Conservation (phyloP, 768 basidiomycete genomes). For the Kwoniella newhampshirensis region DNA sequence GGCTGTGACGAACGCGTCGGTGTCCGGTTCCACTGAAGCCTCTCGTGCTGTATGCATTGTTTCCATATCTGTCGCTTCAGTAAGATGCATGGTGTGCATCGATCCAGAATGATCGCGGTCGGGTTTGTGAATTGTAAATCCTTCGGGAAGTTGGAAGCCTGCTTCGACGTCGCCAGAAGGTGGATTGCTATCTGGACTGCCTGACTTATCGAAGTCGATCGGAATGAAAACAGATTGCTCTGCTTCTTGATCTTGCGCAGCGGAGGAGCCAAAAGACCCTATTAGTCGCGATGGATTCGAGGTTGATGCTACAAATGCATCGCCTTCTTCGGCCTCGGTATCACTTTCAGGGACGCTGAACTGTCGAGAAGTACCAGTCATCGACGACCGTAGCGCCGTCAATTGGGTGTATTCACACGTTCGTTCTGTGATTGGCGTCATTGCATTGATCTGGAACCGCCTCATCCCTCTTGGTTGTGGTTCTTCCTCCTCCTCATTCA, state of each 20-base stretch:
- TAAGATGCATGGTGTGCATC: slow-evolving; percentile 30
- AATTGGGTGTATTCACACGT: slow-evolving; percentile 80
- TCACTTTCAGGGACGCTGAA: slow-evolving; percentile 25
- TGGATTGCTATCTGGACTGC: slow-evolving; percentile 9
- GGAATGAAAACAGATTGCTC: slow-evolving; percentile 15
- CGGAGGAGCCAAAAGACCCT: slow-evolving; percentile 12
- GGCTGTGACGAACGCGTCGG: slow-evolving; percentile 24
- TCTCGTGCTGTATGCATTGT: slow-evolving; percentile 29
- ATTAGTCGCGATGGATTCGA: slow-evolving; percentile 13
- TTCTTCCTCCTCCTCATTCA: slow-evolving; percentile 53
- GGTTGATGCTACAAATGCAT: slow-evolving; percentile 23
- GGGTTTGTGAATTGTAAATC: slow-evolving; percentile 47
- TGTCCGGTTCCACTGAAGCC: slow-evolving; percentile 17
- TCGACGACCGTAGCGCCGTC: slow-evolving; percentile 55
- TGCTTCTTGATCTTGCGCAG: slow-evolving; percentile 37
- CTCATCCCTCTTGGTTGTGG: slow-evolving; percentile 28
- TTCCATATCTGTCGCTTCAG: slow-evolving; percentile 9
- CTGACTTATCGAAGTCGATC: slow-evolving; percentile 17
- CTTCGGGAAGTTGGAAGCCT: slow-evolving; percentile 47
- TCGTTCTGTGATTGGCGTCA: slow-evolving; percentile 97
- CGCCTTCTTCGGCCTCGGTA: slow-evolving; percentile 37
- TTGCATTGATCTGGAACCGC: slow-evolving; percentile 62
- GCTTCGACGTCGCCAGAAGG: slow-evolving; percentile 30
- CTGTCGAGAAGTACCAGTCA: slow-evolving; percentile 9
- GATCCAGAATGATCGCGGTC: not conserved